Evolutionary conservation across 2,329 filamentous ascomycete species (phyloP), one percentile per base, ranked within the genome.

Genomic region (Calonectria pseudoturangicola): DNA sequence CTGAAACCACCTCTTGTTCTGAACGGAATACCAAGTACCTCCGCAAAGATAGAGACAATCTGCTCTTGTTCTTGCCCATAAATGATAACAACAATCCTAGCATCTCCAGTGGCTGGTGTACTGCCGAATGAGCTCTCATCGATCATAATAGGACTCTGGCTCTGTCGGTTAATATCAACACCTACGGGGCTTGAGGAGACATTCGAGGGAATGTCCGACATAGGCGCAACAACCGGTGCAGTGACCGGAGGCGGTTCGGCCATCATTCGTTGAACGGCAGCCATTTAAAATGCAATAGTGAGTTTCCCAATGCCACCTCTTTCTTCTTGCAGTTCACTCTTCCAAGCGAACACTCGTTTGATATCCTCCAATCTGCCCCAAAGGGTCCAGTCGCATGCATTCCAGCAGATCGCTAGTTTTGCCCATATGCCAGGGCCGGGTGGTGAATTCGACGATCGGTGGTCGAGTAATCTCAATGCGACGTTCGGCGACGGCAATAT

Each of bases 21-120:
- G 84, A 90, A 93, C 25, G 92, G 90, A 81, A 95, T 94, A 16
- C 95, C 94, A 50, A 97, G 85, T 9, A 96, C 92, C 79, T 96
- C 93, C 30, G 94, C 94, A 77, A 96, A 93, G 41, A 94, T 86
- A 27, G 91, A 90, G 33, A 96, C 91, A 74, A 97, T 94, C 48
- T 89, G 89, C 72, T 96, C 93, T 82, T 96, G 93, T 21, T 91
- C 92, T 27, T 87, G 87, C 13, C 93, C 92, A 82, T 93, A 95
- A 21, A 96, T 84, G 72, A 97, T 91, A 41, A 92, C 89, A 33
- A 91, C 90, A 62, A 89, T 91, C 68, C 91, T 87, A 10, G 86
- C 86, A 77, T 92, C 91, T 30, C 90, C 91, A 45, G 82, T 84
- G 72, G 86, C 85, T 9, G 89, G 85, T 4, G 86, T 86, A 64